Base-by-base conservation (phyloP, 495 filamentous ascomycete genomes). In the Penicillium pancosmium region DNA sequence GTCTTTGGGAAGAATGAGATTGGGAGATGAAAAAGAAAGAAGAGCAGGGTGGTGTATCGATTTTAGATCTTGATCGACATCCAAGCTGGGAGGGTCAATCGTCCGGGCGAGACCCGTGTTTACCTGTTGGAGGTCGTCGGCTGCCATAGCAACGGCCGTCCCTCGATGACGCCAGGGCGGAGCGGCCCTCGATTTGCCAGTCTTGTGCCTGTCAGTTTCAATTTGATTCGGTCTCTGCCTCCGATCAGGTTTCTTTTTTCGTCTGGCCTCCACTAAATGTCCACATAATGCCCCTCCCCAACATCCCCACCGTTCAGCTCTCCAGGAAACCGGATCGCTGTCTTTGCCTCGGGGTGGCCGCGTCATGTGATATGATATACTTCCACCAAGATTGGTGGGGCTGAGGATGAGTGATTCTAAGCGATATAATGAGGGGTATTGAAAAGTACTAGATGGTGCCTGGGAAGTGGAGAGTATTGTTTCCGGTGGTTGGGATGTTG, bases 91-190 rank as follows among this genome's bases (percentile, higher is more conserved):
- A 69, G 64, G 64, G 55, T 64, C 64, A 68, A 40, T 54, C 60
- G 41, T 44, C 50, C 4, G 36, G 61, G 52, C 60, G 58, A 68
- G 60, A 68, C 52, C 62, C 60, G 64, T 78, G 77, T 80, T 80
- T 77, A 80, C 41, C 41, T 44, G 41, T 9, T 16, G 16, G 41
- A 44, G 7, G 72, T 50, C 57, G 33, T 33, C 41, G 46, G 73
- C 68, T 80, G 76, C 70, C 72, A 80, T 80, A 69, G 77, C 77
- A 79, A 79, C 75, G 63, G 51, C 53, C 61, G 58, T 41, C 38
- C 55, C 41, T 46, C 52, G 25, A 73, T 75, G 75, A 74, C 75
- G 73, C 71, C 61, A 68, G 57, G 60, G 51, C 65, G 62, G 58
- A 58, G 61, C 62, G 57, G 44, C 21, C 16, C 44, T 53, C 49